Evolutionary conservation across 2,329 filamentous ascomycete genomes (phyloP), one percentile per base, ranked within the genome.

Genomic region (Talaromyces rugulosus): DNA sequence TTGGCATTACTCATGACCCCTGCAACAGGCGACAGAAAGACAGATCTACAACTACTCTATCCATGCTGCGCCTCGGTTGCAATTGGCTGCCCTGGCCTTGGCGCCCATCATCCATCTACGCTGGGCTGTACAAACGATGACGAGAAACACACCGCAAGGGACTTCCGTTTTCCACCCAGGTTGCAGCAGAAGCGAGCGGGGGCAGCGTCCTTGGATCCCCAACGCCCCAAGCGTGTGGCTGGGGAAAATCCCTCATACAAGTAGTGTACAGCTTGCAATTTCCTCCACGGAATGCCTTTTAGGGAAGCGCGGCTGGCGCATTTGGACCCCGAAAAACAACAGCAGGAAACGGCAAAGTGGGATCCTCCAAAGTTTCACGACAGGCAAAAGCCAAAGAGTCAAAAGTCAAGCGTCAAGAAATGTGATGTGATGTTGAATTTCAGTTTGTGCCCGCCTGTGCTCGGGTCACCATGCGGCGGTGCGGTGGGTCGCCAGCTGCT

Each of bases 231-330:
- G 33, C 18, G 62, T 63, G 56, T 64, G 62, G 62, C 59, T 61
- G 62, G 60, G 62, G 59, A 64, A 64, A 64, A 62, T 64, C 62
- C 62, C 62, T 64, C 62, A 64, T 64, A 64, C 59, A 64, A 56
- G 18, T 23, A 3, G n/a, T 23, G 31, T 1, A 52, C 16, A 52
- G n/a, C n/a, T 53, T 55, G 27, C 42, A 18, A 36, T 18, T 23
- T 23, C 23, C 23, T 23, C 23, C 23, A 42, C 1, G 31, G 57
- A 30, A 59, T 52, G 27, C 7, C 11, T 42, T 55, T 58, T 31
- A 14, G 30, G 14, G 34, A n/a, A 33, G 47, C 14, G 33, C 55
- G 53, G 55, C 23, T 50, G 16, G 7, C 56, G 54, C 34, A 23
- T 54, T 61, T 30, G 27, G 36, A 40, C 36, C 36, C 36, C 36